Evolutionary conservation across 2,329 filamentous ascomycete species (phyloP).

Genomic region (Fusarium napiforme): DNA sequence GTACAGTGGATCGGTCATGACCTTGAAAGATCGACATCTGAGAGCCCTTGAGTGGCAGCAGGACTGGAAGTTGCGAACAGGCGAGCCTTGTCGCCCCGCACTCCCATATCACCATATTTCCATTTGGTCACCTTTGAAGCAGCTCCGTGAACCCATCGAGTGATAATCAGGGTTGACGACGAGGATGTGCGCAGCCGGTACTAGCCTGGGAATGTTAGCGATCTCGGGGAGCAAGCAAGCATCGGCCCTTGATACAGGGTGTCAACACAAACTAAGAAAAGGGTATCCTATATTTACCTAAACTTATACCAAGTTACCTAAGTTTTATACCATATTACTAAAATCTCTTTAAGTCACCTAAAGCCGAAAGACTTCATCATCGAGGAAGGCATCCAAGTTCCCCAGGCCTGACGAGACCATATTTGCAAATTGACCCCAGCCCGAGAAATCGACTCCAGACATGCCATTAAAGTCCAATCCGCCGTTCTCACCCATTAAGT

Average conservation of each 20-base stretch:
- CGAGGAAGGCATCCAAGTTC: conserved; percentile 40
- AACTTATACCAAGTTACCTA: neutral
- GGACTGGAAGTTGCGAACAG: neutral
- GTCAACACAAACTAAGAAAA: neutral
- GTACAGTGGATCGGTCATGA: neutral
- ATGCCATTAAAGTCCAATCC: conserved; percentile 40
- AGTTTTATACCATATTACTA: neutral
- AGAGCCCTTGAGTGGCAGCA: neutral
- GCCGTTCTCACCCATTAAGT: conserved; percentile 31
- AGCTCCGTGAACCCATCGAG: neutral
- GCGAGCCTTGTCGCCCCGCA: too few relatives aligned
- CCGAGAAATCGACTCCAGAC: conserved; percentile 31
- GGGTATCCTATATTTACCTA: neutral
- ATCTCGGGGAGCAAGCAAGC: neutral
- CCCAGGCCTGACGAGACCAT: conserved; percentile 44
- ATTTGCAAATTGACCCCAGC: conserved; percentile 42
- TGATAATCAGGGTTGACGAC: neutral
- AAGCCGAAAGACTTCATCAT: conserved; percentile 35
- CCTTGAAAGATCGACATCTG: neutral
- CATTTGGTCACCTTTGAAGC: too few relatives aligned
- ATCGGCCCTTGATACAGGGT: neutral
- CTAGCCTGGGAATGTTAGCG: neutral
- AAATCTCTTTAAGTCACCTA: neutral
- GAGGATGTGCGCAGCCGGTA: neutral
- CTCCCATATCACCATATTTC: neutral